These are phyloP conservation scores for Euphorbia celastroides DNA, from an alignment of 441 rosid genomes.

Conservation along the genomic window DNA sequence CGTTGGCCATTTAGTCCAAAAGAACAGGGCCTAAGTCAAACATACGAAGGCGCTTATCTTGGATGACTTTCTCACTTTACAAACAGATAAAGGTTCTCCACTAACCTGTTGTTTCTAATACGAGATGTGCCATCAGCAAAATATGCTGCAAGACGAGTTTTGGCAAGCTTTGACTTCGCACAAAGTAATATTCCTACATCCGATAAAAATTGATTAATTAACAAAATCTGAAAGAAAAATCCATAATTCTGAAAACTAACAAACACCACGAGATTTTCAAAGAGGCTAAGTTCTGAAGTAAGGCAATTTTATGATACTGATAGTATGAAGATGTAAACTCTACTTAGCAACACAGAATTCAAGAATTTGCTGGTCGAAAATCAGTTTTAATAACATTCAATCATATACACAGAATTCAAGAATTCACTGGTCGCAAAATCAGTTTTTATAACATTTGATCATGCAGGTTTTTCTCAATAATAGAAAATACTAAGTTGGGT, in stretches of 20 bases:
- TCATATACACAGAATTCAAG: not conserved
- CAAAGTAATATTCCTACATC: constrained; percentile 80
- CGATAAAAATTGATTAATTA: constrained; percentile 9
- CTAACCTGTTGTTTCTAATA: constrained; percentile 43
- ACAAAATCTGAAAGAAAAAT: not conserved
- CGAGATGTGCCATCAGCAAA: constrained; percentile 28
- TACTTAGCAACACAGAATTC: not conserved
- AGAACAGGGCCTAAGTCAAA: too few relatives aligned
- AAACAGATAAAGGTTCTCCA: constrained; percentile 10
- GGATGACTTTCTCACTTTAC: not conserved
- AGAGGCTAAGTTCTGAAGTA: not conserved
- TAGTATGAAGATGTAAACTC: not conserved
- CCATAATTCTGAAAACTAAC: not conserved
- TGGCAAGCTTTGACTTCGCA: constrained; percentile 82
- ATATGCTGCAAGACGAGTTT: constrained; percentile 28
- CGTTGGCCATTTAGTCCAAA: too few relatives aligned
- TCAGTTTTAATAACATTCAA: not conserved
- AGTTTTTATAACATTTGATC: not conserved
- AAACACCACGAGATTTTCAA: not conserved
- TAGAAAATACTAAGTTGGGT: not conserved
- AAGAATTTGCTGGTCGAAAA: not conserved
- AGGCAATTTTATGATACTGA: not conserved
- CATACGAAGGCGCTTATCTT: too few relatives aligned
- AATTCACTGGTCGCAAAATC: not conserved
- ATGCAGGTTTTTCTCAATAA: not conserved